A percentile compares a stretch with the other conserved stretches of the same genome.
Conservation (phyloP, 2,329 filamentous ascomycete genomes). For the Aspergillus eucalypticola region DNA sequence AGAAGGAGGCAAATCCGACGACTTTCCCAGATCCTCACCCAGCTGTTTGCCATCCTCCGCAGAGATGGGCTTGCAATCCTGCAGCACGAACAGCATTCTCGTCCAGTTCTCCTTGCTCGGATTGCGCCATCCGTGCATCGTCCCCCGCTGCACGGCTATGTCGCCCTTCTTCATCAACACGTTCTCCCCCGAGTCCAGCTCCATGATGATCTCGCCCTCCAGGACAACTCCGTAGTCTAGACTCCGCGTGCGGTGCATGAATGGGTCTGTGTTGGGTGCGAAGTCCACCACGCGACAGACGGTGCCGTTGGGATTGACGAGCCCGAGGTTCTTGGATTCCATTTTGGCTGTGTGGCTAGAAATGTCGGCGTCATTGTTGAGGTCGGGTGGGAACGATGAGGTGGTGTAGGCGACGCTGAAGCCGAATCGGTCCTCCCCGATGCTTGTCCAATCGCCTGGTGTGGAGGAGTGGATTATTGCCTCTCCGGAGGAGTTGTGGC, state of each 20-base stretch:
- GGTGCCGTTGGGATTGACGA: conserved; percentile 43
- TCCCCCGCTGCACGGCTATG: conserved; percentile 58
- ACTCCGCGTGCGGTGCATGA: conserved; percentile 57
- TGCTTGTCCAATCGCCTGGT: conserved; percentile 29
- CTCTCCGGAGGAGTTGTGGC: conserved; percentile 37
- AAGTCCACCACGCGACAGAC: conserved; percentile 54
- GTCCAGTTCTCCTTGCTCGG: conserved; percentile 50
- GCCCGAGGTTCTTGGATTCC: conserved; percentile 30
- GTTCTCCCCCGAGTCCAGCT: conserved; percentile 54
- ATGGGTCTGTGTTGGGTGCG: conserved; percentile 42
- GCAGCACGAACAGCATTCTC: conserved; percentile 45
- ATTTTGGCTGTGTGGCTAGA: conserved; percentile 32
- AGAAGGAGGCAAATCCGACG: background rate
- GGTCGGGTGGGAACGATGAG: conserved; percentile 36
- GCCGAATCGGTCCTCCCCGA: conserved; percentile 33
- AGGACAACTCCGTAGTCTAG: conserved; percentile 59
- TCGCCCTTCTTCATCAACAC: conserved; percentile 53
- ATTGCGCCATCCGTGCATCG: conserved; percentile 58
- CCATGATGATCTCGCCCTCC: conserved; percentile 55
- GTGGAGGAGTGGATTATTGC: conserved; percentile 40
- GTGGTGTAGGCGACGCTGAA: conserved; percentile 47
- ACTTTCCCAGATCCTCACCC: conserved; percentile 28
- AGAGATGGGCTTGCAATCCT: conserved; percentile 27
- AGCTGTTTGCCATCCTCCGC: conserved; percentile 23
- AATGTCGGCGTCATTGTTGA: conserved; percentile 41